These are phyloP conservation scores for Pyronema domesticum DNA, from an alignment of 495 filamentous ascomycete species.

Conservation along the genomic window DNA sequence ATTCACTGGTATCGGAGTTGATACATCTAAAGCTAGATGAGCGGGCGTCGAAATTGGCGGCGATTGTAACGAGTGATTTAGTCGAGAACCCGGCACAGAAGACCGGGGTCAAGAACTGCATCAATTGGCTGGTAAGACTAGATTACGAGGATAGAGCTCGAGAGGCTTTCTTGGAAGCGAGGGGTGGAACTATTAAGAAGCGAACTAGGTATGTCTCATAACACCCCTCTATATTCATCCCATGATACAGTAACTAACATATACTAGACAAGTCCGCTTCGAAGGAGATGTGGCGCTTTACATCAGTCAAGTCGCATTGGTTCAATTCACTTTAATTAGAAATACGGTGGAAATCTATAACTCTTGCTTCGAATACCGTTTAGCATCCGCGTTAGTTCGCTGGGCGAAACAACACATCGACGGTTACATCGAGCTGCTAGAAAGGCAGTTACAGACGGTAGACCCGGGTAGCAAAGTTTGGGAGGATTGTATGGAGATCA, in stretches of 20 bases:
- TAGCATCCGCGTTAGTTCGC: conserved; percentile 82
- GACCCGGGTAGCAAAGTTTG: conserved; percentile 54
- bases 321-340: conserved; percentile 84
- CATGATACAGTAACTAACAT: neutral
- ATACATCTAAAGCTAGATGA: conserved; percentile 80
- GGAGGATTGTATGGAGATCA: conserved; percentile 66
- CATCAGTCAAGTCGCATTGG: conserved; percentile 87
- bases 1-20: conserved; percentile 67
- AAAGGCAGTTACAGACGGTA: conserved; percentile 61
- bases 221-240: neutral
- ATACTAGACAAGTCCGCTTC: conserved; percentile 66
- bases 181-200: conserved; percentile 56
- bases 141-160: conserved; percentile 80
- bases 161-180: conserved; percentile 66
- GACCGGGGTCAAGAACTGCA: conserved; percentile 48
- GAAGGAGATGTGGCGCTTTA: conserved; percentile 81
- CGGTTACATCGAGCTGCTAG: conserved; percentile 67
- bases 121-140: conserved; percentile 64
- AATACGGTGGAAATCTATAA: conserved; percentile 83
- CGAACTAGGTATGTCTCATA: conserved; percentile 49
- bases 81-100: conserved; percentile 51
- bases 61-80: conserved; percentile 52
- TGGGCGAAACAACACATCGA: conserved; percentile 92
- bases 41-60: conserved; percentile 60
- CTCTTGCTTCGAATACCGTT: conserved; percentile 64